Evolutionary conservation across 2,329 filamentous ascomycete genomes (phyloP), one percentile per base, ranked within the genome.

Genomic region (Sclerotinia spermophila): DNA sequence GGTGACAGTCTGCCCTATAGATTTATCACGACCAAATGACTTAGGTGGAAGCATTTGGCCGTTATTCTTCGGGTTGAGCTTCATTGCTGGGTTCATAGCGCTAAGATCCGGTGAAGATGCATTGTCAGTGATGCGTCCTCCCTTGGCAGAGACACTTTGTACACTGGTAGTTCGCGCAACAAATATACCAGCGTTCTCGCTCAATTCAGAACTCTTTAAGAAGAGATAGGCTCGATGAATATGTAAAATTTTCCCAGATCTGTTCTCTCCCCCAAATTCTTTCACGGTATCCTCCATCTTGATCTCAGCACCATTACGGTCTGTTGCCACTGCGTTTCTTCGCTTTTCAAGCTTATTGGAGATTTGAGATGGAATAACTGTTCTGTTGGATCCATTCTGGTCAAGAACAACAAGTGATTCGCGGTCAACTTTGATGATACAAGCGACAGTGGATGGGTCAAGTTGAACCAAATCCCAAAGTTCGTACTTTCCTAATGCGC

Each of bases 381-480:
- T 92, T 72, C 93, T 90, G 24, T 89, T 87, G 72, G 93, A 91
- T 72, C 93, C 93, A 73, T 96, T 92, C 79, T 99, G 96, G 78
- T 99, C 95, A 17, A 99, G 83, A 0, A 97, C 91, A 38, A 92
- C 90, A 69, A 99, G 83, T 0, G 93, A 95, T 81, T 99, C 96
- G 68, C 94, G 91, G 78, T 99, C 96, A 61, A 98, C 93, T 81
- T 97, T 97, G 82, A 97, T 90, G 72, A 99, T 90, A 79, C 93
- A 97, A 71, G 91, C 96, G 35, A 98, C 95, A 0, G 95, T 98
- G 4, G 94, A 90, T 55, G 93, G 89, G 80, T 98, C 95, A 72
- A 99, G 87, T 81, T 98, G 94, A 21, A 99, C 93, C 38, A 99
- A 86, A 79, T 99, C 96, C 76, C 96, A 93, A 45, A 99, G 89